Evolutionary conservation across 495 filamentous ascomycete species (phyloP), one percentile per base, ranked within the genome.

Genomic region (Geopyxis carbonaria): DNA sequence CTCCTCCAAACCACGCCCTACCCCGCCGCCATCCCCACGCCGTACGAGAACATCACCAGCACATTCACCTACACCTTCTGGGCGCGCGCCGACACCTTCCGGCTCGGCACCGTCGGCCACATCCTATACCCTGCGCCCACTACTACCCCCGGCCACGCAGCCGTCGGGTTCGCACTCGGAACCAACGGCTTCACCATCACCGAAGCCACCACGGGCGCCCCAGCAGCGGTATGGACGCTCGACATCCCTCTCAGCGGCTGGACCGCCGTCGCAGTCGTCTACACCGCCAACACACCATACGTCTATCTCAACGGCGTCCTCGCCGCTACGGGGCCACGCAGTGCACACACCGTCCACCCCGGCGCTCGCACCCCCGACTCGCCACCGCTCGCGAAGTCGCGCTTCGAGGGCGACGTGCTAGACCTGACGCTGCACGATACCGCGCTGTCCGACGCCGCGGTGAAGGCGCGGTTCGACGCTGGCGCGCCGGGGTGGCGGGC

Each of bases 121-220:
- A 14, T 29, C 15, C 36, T 45, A 18, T 42, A 34, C 22, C 22
- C 30, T 18, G 30, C 6, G n/a, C 11, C 25, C n/a, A 25, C 31
- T 22, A 34, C 18, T 8, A 29, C 30, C 18, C 10, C 18, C 18
- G 27, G 36, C n/a, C 9, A 41, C 40, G 29, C 37, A n/a, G 36
- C 43, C 11, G 19, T 8, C 30, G 42, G 42, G 24, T 38, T 44
- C 9, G 34, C 33, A 15, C 25, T 39, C 13, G 34, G 34, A 2
- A 44, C 36, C 16, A 45, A 45, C 32, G 43, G 39, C 10, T 41
- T 35, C n/a, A 19, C 42, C 14, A 31, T 31, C 22, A 24, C 18
- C 11, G 38, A 35, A 13, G 30, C 20, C 7, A 28, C 22, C 28
- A 13, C 22, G 7, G 16, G 18, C 8, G 24, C 29, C 7, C 31